phyloP scores from a whole-genome alignment of 2,329 filamentous ascomycete genomes.

The Nothopassalora personata region DNA sequence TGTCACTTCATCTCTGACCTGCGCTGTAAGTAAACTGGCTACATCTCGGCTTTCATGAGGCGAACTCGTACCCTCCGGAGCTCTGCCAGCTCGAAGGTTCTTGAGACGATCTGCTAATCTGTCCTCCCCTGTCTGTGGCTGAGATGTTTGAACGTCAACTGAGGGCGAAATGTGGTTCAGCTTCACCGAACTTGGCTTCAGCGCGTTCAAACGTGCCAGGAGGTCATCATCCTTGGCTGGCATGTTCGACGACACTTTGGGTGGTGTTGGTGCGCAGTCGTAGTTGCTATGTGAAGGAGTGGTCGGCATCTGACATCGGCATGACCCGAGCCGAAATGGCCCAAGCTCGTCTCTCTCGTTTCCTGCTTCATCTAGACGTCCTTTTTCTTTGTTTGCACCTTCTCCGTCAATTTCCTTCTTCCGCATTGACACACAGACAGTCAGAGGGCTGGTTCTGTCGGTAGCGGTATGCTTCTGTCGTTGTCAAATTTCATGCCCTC shows the following conservation, averaged over 20 bases:
- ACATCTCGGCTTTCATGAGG: not conserved
- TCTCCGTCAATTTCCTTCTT: too few species aligned
- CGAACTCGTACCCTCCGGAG: not conserved
- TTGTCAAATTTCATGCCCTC: too few species aligned
- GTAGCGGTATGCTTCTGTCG: too few species aligned
- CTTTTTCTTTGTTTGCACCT: too few species aligned
- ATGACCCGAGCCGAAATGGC: too few species aligned
- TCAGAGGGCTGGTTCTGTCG: too few species aligned
- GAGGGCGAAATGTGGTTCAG: constrained; percentile 23
- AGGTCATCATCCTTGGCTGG: constrained; percentile 37
- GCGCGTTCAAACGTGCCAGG: constrained; percentile 45
- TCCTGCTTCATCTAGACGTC: too few species aligned
- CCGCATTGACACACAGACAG: too few species aligned
- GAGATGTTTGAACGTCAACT: constrained; percentile 21
- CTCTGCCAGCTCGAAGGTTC: constrained; percentile 21
- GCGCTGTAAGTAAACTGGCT: constrained; percentile 14
- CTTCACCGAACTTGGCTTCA: constrained; percentile 41
- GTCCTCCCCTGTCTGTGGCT: constrained; percentile 24
- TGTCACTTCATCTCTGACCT: constrained; percentile 19
- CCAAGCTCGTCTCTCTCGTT: too few species aligned
- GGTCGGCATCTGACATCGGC: too few species aligned
- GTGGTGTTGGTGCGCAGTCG: too few species aligned
- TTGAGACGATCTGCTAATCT: constrained; percentile 33
- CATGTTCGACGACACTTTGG: constrained; percentile 11
- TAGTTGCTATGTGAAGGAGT: too few species aligned